Conservation (phyloP, 352 stramenopile species). For the Phytophthora hibernalis region DNA sequence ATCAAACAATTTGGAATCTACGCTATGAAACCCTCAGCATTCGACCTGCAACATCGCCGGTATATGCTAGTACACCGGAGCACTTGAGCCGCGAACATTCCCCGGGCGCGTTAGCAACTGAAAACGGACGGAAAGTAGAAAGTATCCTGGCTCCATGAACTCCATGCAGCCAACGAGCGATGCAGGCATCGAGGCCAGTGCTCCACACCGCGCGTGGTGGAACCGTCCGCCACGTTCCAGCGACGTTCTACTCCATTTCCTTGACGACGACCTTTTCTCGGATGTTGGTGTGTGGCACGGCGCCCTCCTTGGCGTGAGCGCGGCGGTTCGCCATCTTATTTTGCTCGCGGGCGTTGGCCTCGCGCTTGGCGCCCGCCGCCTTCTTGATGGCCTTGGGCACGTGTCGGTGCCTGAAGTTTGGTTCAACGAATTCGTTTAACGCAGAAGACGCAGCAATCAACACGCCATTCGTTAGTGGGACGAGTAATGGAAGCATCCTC, state of each 20-base stretch:
- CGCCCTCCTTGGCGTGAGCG: constrained; percentile 78
- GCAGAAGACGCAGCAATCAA: constrained; percentile 21
- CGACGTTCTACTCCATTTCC: constrained; percentile 76
- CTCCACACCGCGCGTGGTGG: not conserved
- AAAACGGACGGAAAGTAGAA: constrained; percentile 28
- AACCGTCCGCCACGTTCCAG: constrained; percentile 19
- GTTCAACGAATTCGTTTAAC: constrained; percentile 27
- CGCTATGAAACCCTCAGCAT: constrained; percentile 11
- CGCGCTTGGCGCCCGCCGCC: constrained; percentile 88
- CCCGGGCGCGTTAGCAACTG: constrained; percentile 25
- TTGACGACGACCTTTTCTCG: constrained; percentile 80
- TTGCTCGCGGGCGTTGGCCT: constrained; percentile 81
- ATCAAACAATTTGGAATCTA: constrained; percentile 37
- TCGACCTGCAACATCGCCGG: constrained; percentile 2
- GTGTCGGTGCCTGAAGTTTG: constrained; percentile 87
- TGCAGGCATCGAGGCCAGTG: constrained; percentile 8
- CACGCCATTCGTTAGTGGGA: constrained; percentile 28
- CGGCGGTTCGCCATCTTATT: constrained; percentile 89
- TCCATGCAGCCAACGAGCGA: constrained; percentile 8
- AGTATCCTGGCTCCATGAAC: constrained; percentile 12
- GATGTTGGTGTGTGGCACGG: constrained; percentile 76
- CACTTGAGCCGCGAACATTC: constrained; percentile 33
- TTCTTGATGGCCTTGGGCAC: constrained; percentile 99
- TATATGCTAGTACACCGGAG: constrained; percentile 37
- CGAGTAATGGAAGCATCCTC: constrained; percentile 10